phyloP scores from a whole-genome alignment of 2,329 filamentous ascomycete species.

The Alternaria arbusti region DNA sequence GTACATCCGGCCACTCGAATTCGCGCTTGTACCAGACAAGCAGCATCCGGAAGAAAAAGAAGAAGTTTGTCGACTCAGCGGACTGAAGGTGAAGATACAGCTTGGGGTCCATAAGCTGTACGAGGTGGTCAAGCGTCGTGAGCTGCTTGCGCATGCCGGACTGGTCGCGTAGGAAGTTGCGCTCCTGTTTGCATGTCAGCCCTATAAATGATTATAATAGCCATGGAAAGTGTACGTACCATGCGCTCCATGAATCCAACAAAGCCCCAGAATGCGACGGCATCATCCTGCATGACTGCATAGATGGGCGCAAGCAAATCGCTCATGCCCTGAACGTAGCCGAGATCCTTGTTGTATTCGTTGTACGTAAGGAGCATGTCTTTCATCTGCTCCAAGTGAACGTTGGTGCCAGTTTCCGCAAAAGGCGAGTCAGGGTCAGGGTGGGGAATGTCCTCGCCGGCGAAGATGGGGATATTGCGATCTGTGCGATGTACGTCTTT shows the following conservation, averaged over 20 bases:
- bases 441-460: slow-evolving; percentile 94
- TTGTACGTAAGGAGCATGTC: slow-evolving; percentile 99
- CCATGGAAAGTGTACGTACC: slow-evolving; percentile 51
- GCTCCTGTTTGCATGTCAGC: slow-evolving; percentile 61
- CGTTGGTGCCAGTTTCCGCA: slow-evolving; percentile 89
- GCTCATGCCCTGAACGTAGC: slow-evolving; percentile 99
- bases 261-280: slow-evolving; percentile 96
- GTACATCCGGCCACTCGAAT: slow-evolving; percentile 85
- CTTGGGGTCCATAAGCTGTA: slow-evolving; percentile 95
- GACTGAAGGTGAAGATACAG: slow-evolving; percentile 88
- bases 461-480: slow-evolving; percentile 91
- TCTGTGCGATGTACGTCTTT: slow-evolving; percentile 99
- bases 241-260: slow-evolving; percentile 96
- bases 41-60: slow-evolving; percentile 99
- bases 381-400: slow-evolving; percentile 98
- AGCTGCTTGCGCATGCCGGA: slow-evolving; percentile 95
- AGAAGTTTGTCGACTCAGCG: slow-evolving; percentile 97
- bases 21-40: slow-evolving; percentile 99
- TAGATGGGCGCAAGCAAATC: slow-evolving; percentile 96
- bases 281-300: slow-evolving; percentile 96
- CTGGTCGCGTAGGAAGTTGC: slow-evolving; percentile 94
- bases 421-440: slow-evolving; percentile 96
- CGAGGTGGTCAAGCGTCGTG: slow-evolving; percentile 87
- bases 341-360: slow-evolving; percentile 93
- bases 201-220: too few relatives aligned